Evolutionary conservation across 1,284 basidiomycete genomes (phyloP), one percentile per base, ranked within the genome.

Genomic region (Pisolithus thermaeus): DNA sequence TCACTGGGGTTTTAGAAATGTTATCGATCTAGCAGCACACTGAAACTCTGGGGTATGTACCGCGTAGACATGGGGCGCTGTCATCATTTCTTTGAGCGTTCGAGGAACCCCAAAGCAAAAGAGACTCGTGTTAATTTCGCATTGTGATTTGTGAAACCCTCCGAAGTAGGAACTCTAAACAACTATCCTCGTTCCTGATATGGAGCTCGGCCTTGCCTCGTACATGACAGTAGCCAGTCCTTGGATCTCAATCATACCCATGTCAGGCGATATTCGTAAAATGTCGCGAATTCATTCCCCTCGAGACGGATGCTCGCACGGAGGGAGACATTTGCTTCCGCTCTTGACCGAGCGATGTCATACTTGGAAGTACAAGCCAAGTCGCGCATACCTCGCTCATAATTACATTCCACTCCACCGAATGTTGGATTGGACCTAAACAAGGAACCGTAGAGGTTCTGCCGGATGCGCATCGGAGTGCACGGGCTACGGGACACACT

Each of bases 271-370:
- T 22, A 39, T 59, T 52, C 35, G 39, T 30, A 43, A 49, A 1
- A 48, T 47, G 30, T 28, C 57, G 8, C 7, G 3, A 1, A 12
- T 61, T n/a, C 46, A 48, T 57, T 20, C 25, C 39, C n/a, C 48
- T 54, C 23, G 54, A 52, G 41, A 32, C 61, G 0, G 62, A 55
- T 27, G n/a, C 22, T 7, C 47, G 63, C 3, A 52, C 18, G 18
- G 18, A 20, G 18, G 18, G 79, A 73, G 73, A 49, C 61, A 72
- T 49, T 61, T 80, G 9, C 58, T 81, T 0, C 77, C 77, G 6
- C 66, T 68, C 4, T 56, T 77, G 30, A 70, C 68, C 5, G 80
- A 82, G 56, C 73, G 80, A 12, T 80, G 77, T 53, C 70, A 80
- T 18, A 68, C 64, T 0, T 83, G 80, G 80, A 58, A 58, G 14